These are phyloP conservation scores for Flaveria trinervia DNA, from an alignment of 129 eudicot genomes.

Conservation along the genomic window DNA sequence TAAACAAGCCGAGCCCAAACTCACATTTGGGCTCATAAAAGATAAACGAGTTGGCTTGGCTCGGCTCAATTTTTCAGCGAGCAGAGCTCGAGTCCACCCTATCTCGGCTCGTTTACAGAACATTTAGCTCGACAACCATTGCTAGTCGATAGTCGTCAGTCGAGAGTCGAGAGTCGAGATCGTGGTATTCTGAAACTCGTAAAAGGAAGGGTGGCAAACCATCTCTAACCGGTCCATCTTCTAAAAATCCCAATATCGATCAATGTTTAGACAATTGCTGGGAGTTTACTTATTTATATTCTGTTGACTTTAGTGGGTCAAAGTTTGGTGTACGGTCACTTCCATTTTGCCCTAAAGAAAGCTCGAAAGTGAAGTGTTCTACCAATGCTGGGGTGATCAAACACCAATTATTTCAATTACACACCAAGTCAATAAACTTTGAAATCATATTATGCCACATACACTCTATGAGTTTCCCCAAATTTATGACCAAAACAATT, in stretches of 20 bases:
- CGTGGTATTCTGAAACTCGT: not conserved
- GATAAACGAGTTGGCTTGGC: too few relatives aligned
- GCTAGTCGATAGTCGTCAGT: not conserved
- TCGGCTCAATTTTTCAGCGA: too few relatives aligned
- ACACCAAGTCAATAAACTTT: conserved; percentile 12
- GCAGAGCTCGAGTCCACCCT: too few relatives aligned
- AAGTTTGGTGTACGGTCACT: conserved; percentile 38
- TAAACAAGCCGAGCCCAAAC: too few relatives aligned
- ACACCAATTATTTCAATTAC: not conserved
- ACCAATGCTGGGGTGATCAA: conserved; percentile 11
- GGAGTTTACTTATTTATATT: not conserved
- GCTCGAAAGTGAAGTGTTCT: conserved; percentile 36
- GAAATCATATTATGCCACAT: conserved; percentile 1
- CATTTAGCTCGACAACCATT: not conserved
- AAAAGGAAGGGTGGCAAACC: not conserved
- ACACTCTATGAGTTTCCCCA: conserved; percentile 22
- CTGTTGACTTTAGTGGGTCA: conserved; percentile 19
- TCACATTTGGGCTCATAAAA: too few relatives aligned
- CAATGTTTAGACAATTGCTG: conserved; percentile 2
- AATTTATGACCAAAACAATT: conserved; percentile 16
- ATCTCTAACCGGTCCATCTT: not conserved
- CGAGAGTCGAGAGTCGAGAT: not conserved
- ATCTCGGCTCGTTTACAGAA: not conserved
- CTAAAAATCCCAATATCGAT: not conserved
- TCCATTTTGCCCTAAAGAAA: conserved; percentile 34